Evolutionary conservation across 495 filamentous ascomycete species (phyloP).

Genomic region (Pseudevernia furfuracea): DNA sequence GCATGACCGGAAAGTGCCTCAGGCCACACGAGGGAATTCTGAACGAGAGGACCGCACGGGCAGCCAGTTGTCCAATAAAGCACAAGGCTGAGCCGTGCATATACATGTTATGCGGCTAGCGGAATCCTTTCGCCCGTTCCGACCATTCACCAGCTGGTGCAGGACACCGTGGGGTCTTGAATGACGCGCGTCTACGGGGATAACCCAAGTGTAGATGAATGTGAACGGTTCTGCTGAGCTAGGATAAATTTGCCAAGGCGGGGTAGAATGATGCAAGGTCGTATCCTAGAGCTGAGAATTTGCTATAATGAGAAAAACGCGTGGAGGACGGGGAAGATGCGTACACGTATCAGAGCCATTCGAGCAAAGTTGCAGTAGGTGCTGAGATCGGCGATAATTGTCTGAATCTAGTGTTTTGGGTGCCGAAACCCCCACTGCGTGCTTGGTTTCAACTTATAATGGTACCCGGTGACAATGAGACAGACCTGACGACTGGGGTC

Average conservation of each 20-base stretch:
- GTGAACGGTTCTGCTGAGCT: neutral
- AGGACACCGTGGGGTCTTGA: neutral
- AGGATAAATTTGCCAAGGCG: neutral
- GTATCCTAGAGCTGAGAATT: neutral
- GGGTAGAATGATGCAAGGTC: neutral
- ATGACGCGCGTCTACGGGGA: neutral
- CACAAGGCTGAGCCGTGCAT: neutral
- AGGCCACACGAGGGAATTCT: neutral
- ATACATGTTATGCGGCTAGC: neutral
- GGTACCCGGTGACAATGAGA: neutral
- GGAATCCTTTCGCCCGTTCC: neutral
- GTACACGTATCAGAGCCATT: neutral
- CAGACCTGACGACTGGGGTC: neutral
- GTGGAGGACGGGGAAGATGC: neutral
- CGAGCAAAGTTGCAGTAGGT: neutral
- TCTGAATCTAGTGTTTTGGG: neutral
- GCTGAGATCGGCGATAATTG: neutral
- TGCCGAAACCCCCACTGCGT: neutral
- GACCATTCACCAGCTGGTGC: neutral
- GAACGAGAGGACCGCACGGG: neutral
- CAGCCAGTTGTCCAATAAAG: neutral
- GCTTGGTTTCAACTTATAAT: neutral
- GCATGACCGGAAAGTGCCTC: neutral
- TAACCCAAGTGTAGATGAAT: neutral
- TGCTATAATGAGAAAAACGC: neutral